These are phyloP conservation scores for Allium fistulosum DNA, from an alignment of 106 monocot genomes.

Conservation along the genomic window DNA sequence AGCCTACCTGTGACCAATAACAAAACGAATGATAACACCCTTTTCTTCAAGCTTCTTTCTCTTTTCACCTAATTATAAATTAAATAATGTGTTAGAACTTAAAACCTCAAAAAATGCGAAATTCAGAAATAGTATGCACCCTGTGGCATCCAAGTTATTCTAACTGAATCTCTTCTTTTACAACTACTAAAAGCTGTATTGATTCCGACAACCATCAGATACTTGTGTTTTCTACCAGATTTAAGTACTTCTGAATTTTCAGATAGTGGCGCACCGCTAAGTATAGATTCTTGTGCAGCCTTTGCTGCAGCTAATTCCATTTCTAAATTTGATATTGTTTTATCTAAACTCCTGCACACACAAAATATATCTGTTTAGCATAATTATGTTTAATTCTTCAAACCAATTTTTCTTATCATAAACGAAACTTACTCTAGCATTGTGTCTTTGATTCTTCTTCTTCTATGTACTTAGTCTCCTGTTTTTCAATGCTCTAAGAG, in stretches of 20 bases:
- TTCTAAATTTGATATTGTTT: conserved; percentile 76
- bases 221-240: conserved; percentile 36
- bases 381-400: background rate
- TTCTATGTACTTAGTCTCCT: conserved; percentile 11
- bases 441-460: conserved; percentile 21
- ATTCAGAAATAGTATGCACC: conserved; percentile 23
- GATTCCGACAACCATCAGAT: conserved; percentile 88
- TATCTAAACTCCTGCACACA: conserved; percentile 61
- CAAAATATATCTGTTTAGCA: background rate
- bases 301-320: conserved; percentile 76
- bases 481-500: conserved; percentile 10
- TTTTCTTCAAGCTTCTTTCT: conserved; percentile 69
- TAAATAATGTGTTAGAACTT: background rate
- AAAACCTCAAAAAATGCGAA: background rate
- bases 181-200: conserved; percentile 98
- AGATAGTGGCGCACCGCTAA: conserved; percentile 71
- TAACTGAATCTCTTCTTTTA: conserved; percentile 87
- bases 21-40: conserved; percentile 67
- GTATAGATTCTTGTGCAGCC: conserved; percentile 70
- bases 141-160: conserved; percentile 90
- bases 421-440: conserved; percentile 15
- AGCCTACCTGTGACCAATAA: conserved; percentile 59
- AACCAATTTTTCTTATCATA: background rate
- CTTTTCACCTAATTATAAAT: conserved; percentile 37
- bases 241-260: conserved; percentile 27